Base-by-base conservation (phyloP, 2,329 filamentous ascomycete genomes). In the Pyrenochaeta sp. region DNA sequence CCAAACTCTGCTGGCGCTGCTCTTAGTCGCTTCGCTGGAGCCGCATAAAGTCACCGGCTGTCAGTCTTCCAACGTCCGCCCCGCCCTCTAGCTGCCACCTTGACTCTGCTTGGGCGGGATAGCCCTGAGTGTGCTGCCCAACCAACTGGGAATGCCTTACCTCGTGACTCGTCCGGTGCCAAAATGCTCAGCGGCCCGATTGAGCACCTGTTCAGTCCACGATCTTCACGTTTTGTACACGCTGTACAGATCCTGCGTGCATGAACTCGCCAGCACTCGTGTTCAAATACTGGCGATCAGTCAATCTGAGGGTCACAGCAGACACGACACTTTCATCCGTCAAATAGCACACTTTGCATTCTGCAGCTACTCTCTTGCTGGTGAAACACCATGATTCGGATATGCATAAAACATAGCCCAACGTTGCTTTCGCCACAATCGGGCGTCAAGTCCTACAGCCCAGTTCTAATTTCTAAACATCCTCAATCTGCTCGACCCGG, bases 401-500 rank as follows among this genome's bases (percentile, higher is more conserved):
- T n/a, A n/a, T n/a, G n/a, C n/a, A n/a, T n/a, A n/a, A n/a, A n/a
- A n/a, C n/a, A n/a, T n/a, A n/a, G 15, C 14, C 7, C 28, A 11
- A 7, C 28, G 5, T 31, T 18, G 18, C 29, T 31, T 4, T 50
- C 24, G 36, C 42, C 34, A 18, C 38, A n/a, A n/a, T n/a, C n/a
- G n/a, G n/a, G n/a, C n/a, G n/a, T n/a, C n/a, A n/a, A n/a, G n/a
- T n/a, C n/a, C n/a, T n/a, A n/a, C n/a, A n/a, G n/a, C n/a, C n/a
- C n/a, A n/a, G n/a, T 32, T 30, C 29, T 30, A 15, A 23, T 29
- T 31, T 37, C 41, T 46, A 62, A 7, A 60, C 61, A 24, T 55
- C 53, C 48, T 68, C 63, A 17, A 66, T 60, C 28, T 66, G 63
- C 55, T 65, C 56, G 2, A 58, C 57, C n/a, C 53, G 53, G 27